Evolutionary conservation across 2,329 filamentous ascomycete species (phyloP).

Genomic region (Diaporthe ilicicola): DNA sequence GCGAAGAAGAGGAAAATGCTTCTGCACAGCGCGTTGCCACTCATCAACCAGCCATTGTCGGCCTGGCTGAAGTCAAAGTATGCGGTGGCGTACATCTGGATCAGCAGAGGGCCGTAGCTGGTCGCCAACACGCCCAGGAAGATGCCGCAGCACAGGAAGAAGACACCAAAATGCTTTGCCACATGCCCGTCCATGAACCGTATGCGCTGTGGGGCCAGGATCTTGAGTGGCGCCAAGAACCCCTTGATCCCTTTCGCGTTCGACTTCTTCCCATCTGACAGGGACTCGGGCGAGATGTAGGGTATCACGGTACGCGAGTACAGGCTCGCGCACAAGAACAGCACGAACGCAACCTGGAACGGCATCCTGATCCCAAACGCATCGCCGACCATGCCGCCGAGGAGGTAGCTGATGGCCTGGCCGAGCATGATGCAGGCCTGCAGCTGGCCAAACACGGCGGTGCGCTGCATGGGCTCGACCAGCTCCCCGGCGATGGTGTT

Average conservation of each 20-base stretch:
- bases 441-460: conserved; percentile 70
- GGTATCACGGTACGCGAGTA: conserved; percentile 55
- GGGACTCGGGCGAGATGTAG: conserved; percentile 57
- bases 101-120: conserved; percentile 68
- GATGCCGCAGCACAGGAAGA: conserved; percentile 70
- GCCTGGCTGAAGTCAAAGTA: conserved; percentile 59
- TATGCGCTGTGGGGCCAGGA: conserved; percentile 65
- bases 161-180: conserved; percentile 65
- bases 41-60: conserved; percentile 63
- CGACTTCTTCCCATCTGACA: conserved; percentile 44
- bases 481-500: conserved; percentile 75
- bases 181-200: conserved; percentile 56
- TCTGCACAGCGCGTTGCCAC: conserved; percentile 58
- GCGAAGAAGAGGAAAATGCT: conserved; percentile 60
- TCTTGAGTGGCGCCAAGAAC: conserved; percentile 69
- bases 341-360: conserved; percentile 68
- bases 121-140: conserved; percentile 72
- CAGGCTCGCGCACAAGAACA: conserved; percentile 58
- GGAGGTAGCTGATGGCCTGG: conserved; percentile 68
- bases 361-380: conserved; percentile 69
- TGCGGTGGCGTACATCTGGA: conserved; percentile 64
- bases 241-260: conserved; percentile 51
- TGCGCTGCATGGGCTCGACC: conserved; percentile 66
- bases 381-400: conserved; percentile 72
- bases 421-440: conserved; percentile 75